Conservation (phyloP, 192 early-diverging fungal species). For the Podila horticola region DNA sequence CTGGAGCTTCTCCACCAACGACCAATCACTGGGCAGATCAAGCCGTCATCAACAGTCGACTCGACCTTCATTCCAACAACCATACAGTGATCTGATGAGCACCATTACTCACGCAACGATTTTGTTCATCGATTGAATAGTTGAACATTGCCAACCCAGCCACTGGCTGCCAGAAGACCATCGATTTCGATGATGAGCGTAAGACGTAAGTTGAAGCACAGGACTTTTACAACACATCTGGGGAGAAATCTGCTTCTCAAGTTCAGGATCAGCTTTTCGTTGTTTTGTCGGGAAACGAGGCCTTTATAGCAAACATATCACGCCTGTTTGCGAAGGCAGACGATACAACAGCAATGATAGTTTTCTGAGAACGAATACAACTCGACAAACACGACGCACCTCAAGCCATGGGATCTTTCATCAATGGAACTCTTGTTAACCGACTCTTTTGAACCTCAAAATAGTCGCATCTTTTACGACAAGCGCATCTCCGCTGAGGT, state of each 20-base stretch:
- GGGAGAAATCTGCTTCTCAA: background rate
- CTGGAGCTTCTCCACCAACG: too few species aligned
- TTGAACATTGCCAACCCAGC: slow-evolving; percentile 99
- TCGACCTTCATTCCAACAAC: too few species aligned
- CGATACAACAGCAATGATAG: background rate
- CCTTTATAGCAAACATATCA: slow-evolving; percentile 2
- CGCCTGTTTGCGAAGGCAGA: slow-evolving; percentile 4
- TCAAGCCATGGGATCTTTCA: background rate
- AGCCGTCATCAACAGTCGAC: too few species aligned
- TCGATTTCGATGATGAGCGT: slow-evolving; percentile 98
- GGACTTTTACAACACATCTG: background rate
- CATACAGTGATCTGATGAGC: too few species aligned
- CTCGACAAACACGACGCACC: background rate
- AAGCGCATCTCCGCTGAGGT: slow-evolving; percentile 98
- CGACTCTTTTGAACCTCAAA: background rate
- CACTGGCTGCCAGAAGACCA: slow-evolving; percentile 97
- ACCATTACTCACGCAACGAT: slow-evolving; percentile 1
- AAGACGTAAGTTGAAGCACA: slow-evolving; percentile 68
- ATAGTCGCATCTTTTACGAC: slow-evolving; percentile 96
- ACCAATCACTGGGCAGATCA: too few species aligned
- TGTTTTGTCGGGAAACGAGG: background rate
- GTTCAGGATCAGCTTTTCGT: slow-evolving; percentile 29
- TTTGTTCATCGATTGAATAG: slow-evolving; percentile 61
- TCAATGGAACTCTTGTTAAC: background rate
- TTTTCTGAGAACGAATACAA: background rate